Evolutionary conservation across 768 basidiomycete genomes (phyloP).

Genomic region (Hydnomerulius pinastri): DNA sequence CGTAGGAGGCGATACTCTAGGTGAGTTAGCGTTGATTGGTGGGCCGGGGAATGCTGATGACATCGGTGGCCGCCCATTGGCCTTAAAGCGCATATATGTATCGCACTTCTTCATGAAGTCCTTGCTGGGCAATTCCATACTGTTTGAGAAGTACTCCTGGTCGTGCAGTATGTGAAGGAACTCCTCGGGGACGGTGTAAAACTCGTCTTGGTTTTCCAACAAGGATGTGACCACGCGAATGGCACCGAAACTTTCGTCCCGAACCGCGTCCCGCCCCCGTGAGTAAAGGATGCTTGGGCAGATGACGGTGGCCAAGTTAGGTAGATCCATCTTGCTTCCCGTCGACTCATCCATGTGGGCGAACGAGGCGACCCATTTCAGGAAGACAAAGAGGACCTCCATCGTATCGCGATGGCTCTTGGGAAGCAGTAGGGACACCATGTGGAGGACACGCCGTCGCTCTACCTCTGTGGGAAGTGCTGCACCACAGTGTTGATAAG

Average conservation of each 20-base stretch:
- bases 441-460: constrained; percentile 80
- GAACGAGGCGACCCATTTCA: constrained; percentile 99
- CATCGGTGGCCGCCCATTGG: constrained; percentile 51
- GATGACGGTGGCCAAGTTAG: constrained; percentile 95
- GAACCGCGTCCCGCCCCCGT: constrained; percentile 77
- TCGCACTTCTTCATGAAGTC: constrained; percentile 96
- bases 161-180: constrained; percentile 85
- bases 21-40: constrained; percentile 21
- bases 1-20: constrained; percentile 35
- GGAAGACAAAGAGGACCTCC: constrained; percentile 96
- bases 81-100: constrained; percentile 78
- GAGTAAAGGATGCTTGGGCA: constrained; percentile 97
- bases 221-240: constrained; percentile 85
- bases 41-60: constrained; percentile 30
- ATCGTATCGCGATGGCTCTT: constrained; percentile 95
- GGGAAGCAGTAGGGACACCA: constrained; percentile 84
- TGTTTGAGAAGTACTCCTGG: constrained; percentile 88
- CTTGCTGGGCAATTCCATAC: constrained; percentile 87
- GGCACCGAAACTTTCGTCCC: constrained; percentile 90
- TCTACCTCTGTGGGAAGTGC: constrained; percentile 81
- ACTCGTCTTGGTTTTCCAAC: constrained; percentile 92
- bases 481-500: constrained; percentile 12
- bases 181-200: constrained; percentile 92
- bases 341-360: constrained; percentile 97
- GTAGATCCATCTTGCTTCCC: constrained; percentile 97